phyloP scores from a whole-genome alignment of 495 filamentous ascomycete species.

The Hypoxylon fragiforme region DNA sequence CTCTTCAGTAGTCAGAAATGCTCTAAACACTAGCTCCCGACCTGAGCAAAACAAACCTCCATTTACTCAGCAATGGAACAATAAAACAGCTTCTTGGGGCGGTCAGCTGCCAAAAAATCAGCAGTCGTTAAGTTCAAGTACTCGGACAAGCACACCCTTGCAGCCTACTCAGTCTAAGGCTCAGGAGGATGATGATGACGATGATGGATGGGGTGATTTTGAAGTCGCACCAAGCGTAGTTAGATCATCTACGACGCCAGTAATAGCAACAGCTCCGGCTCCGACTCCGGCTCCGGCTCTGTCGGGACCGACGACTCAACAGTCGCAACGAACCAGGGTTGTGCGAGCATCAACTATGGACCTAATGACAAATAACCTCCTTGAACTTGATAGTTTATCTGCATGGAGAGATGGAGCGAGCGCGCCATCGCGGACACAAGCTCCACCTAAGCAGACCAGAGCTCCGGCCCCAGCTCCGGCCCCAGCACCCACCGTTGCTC shows the following conservation, averaged over 20 bases:
- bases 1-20: slow-evolving; percentile 13
- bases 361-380: slow-evolving; percentile 48
- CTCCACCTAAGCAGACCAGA: slow-evolving; percentile 1
- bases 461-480: slow-evolving; percentile 7
- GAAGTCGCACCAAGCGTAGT: slow-evolving; percentile 53
- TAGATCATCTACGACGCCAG: slow-evolving; percentile 4
- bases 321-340: slow-evolving; percentile 33
- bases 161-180: slow-evolving; percentile 6
- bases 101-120: slow-evolving; percentile 18
- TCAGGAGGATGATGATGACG: slow-evolving; percentile 47
- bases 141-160: slow-evolving; percentile 12
- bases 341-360: slow-evolving; percentile 50
- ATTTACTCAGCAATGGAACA: slow-evolving; percentile 12
- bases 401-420: slow-evolving; percentile 1
- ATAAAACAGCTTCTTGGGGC: slow-evolving; percentile 1
- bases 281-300: too few relatives aligned
- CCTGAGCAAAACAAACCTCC: slow-evolving; percentile 2
- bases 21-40: background rate
- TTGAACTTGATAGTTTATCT: slow-evolving; percentile 37
- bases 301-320: slow-evolving; percentile 14
- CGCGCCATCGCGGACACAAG: slow-evolving; percentile 5
- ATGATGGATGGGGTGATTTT: slow-evolving; percentile 79
- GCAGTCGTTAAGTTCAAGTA: slow-evolving; percentile 21
- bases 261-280: too few relatives aligned
- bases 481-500: slow-evolving; percentile 7